Base-by-base conservation (phyloP, 352 stramenopile species). In the Phytophthora pluvialis region DNA sequence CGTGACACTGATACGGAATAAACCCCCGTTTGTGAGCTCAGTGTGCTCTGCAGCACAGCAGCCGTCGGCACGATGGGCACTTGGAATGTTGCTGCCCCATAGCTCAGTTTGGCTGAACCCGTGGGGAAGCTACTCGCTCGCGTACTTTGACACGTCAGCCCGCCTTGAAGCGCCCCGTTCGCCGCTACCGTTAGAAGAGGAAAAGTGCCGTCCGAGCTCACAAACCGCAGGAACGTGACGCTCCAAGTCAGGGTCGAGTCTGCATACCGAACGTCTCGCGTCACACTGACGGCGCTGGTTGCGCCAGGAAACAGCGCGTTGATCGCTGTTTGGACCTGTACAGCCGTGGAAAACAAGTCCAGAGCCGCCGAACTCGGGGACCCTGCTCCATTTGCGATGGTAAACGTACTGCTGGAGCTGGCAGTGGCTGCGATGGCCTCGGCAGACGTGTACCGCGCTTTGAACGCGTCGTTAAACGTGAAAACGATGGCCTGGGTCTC, bases 281-380 rank as follows among this genome's bases (percentile, higher is more conserved):
- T 72, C 6, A 87, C 75, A 2, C n/a, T 66, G 2, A 90, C 72
- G 4, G 56, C 55, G 3, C 51, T 70, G 0, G 29, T 52, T 32
- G 32, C n/a, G 8, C 60, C 62, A 3, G 66, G 57, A 21, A 88
- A 72, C 0, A 88, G 28, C 1, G 29, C 49, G 31, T 87, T 85
- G 4, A 91, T 42, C 15, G 78, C 83, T 1, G 53, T 57, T 42
- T 83, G 64, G 0, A 94, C 61, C 31, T 75, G 53, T 0, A 43
- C 29, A 8, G 80, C 80, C 3, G 64, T 73, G 1, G 70, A 72
- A 67, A 94, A 94, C 0, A 81, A 67, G 60, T 92, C 85, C 1
- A 90, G 33, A 11, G 67, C 32, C 12, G 48, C 0, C 3, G 72
- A 75, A 0, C 10, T 69, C 1, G 53, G 21, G 21, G 21, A 33